Conservation (phyloP, 345 rosid genomes). For the Rubroshorea leprosula region DNA sequence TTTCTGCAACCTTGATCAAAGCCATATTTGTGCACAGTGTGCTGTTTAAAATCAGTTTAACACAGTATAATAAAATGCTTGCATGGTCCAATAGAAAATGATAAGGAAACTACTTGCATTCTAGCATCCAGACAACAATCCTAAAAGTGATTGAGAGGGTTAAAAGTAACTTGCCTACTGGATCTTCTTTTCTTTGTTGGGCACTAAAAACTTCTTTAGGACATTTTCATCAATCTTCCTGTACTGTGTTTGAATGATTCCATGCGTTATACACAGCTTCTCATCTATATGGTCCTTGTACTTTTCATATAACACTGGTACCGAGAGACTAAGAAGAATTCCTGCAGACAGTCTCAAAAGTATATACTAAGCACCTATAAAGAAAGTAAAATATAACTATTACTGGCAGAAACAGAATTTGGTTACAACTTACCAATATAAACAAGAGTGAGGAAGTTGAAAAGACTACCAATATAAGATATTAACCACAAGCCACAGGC, state of each 20-base stretch:
- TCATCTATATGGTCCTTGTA: slow-evolving; percentile 65
- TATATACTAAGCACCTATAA: slow-evolving; percentile 4
- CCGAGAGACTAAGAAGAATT: slow-evolving; percentile 61
- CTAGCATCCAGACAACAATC: not conserved
- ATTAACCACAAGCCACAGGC: slow-evolving; percentile 45
- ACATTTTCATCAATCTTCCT: slow-evolving; percentile 47
- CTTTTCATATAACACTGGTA: slow-evolving; percentile 66
- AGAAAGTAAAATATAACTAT: not conserved
- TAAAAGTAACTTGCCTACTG: slow-evolving; percentile 44
- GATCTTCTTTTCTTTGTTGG: slow-evolving; percentile 63
- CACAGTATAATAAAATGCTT: not conserved
- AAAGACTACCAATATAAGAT: slow-evolving; percentile 61
- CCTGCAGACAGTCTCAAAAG: slow-evolving; percentile 33
- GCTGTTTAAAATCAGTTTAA: not conserved
- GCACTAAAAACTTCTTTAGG: slow-evolving; percentile 46
- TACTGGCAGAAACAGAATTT: not conserved
- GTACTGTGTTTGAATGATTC: slow-evolving; percentile 45
- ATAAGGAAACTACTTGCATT: not conserved
- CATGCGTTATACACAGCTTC: slow-evolving; percentile 41
- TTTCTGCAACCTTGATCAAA: too few species aligned
- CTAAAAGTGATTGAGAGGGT: not conserved
- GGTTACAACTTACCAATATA: slow-evolving; percentile 61
- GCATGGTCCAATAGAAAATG: not conserved
- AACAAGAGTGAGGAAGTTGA: slow-evolving; percentile 66
- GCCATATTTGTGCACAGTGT: not conserved